These are phyloP conservation scores for Terana coerulea DNA, from an alignment of 768 basidiomycete species.

Conservation along the genomic window DNA sequence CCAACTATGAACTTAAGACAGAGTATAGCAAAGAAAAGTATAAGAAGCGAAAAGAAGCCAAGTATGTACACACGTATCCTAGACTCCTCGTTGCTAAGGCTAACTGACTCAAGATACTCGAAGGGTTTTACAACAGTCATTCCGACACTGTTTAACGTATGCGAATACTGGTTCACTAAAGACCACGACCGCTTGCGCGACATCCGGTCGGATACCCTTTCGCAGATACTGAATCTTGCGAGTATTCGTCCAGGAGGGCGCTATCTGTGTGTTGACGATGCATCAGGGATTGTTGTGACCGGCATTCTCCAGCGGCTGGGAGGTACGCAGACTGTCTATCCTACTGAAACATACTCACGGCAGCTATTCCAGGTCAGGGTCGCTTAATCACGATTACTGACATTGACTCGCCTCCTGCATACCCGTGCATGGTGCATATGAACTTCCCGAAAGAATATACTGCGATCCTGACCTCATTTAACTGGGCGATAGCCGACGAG, in stretches of 20 bases:
- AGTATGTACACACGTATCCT: slow-evolving; percentile 47
- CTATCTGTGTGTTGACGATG: slow-evolving; percentile 88
- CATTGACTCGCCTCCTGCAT: slow-evolving; percentile 89
- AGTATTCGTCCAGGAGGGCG: slow-evolving; percentile 85
- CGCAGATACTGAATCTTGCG: slow-evolving; percentile 81
- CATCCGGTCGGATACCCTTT: slow-evolving; percentile 81
- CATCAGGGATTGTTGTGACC: slow-evolving; percentile 82
- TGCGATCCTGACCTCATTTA: slow-evolving; percentile 62
- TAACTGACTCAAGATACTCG: slow-evolving; percentile 58
- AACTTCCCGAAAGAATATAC: slow-evolving; percentile 69
- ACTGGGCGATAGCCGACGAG: slow-evolving; percentile 88
- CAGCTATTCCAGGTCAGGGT: slow-evolving; percentile 57
- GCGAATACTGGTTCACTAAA: slow-evolving; percentile 85
- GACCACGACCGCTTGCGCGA: slow-evolving; percentile 79
- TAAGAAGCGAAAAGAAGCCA: slow-evolving; percentile 93
- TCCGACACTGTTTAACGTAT: slow-evolving; percentile 83
- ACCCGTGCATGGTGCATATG: slow-evolving; percentile 79
- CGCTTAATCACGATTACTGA: slow-evolving; percentile 82
- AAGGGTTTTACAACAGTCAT: slow-evolving; percentile 86
- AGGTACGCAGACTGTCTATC: slow-evolving; percentile 40
- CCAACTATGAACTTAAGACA: slow-evolving; percentile 89
- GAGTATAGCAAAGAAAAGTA: slow-evolving; percentile 99
- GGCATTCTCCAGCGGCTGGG: slow-evolving; percentile 85
- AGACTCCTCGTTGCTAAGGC: neutral
- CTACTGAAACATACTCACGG: slow-evolving; percentile 1